phyloP scores from a whole-genome alignment of 1,284 basidiomycete genomes.

The Mycena citricolor region DNA sequence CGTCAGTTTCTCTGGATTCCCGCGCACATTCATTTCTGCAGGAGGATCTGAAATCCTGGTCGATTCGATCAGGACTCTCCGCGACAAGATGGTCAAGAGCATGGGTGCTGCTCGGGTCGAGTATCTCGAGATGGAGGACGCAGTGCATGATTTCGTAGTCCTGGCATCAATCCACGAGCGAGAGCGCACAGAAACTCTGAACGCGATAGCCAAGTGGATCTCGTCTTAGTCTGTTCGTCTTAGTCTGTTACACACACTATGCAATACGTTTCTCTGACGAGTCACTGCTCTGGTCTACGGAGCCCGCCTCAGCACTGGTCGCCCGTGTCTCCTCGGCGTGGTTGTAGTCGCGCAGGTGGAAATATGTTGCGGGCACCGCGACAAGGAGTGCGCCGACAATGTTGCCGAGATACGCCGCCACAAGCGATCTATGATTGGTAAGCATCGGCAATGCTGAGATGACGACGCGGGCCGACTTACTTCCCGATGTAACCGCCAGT shows the following conservation, averaged over 20 bases:
- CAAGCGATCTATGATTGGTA: slow-evolving; percentile 49
- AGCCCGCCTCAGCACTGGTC: slow-evolving; percentile 25
- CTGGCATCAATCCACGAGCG: slow-evolving; percentile 48
- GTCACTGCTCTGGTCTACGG: slow-evolving; percentile 16
- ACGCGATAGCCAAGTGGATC: slow-evolving; percentile 50
- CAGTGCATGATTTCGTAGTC: slow-evolving; percentile 51
- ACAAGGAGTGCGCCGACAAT: slow-evolving; percentile 66
- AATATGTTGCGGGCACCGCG: slow-evolving; percentile 59
- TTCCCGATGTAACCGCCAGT: slow-evolving; percentile 66
- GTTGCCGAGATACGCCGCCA: slow-evolving; percentile 70
- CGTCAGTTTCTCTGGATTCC: slow-evolving; percentile 51
- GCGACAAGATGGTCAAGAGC: slow-evolving; percentile 46
- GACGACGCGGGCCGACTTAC: slow-evolving; percentile 35
- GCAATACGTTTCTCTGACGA: background rate
- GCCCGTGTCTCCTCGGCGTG: slow-evolving; percentile 38
- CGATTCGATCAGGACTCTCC: slow-evolving; percentile 47
- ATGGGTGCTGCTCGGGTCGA: slow-evolving; percentile 45
- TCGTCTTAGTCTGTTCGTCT: slow-evolving; percentile 14
- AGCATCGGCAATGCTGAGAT: background rate
- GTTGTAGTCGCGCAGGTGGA: slow-evolving; percentile 55
- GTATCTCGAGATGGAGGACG: slow-evolving; percentile 52
- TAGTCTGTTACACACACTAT: background rate
- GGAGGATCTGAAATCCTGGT: slow-evolving; percentile 54
- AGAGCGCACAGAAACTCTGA: slow-evolving; percentile 47
- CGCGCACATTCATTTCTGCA: slow-evolving; percentile 51